These are phyloP conservation scores for Claviceps sp. DNA, from an alignment of 2,329 filamentous ascomycete species.

Conservation along the genomic window DNA sequence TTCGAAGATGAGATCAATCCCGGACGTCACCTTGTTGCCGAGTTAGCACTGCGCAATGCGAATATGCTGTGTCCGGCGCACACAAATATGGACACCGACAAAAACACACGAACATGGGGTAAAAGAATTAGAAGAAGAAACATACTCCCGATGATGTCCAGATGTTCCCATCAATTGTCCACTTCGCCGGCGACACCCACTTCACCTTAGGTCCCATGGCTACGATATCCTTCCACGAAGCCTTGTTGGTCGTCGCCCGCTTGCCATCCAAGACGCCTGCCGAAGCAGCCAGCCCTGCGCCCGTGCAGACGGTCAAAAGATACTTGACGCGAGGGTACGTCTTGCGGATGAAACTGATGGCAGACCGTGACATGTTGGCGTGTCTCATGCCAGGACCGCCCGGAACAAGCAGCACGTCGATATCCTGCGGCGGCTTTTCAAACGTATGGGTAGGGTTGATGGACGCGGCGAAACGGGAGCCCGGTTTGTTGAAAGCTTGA, in stretches of 20 bases:
- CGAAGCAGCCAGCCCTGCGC: constrained; percentile 40
- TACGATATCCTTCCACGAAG: constrained; percentile 33
- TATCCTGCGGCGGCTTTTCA: constrained; percentile 29
- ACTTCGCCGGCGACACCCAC: constrained; percentile 48
- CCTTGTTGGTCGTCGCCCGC: constrained; percentile 53
- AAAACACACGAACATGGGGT: constrained; percentile 7
- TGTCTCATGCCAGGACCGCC: constrained; percentile 39
- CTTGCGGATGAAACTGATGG: constrained; percentile 26
- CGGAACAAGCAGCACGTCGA: constrained; percentile 46
- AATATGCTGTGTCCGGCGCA: background rate
- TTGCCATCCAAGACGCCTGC: constrained; percentile 46
- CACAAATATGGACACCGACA: background rate
- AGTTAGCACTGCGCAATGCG: background rate
- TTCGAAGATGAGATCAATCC: constrained; percentile 9
- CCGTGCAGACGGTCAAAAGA: constrained; percentile 54
- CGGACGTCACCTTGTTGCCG: constrained; percentile 5
- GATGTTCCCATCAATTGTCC: constrained; percentile 50
- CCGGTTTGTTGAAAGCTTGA: constrained; percentile 4
- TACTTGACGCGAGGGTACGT: constrained; percentile 35
- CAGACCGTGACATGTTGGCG: constrained; percentile 14
- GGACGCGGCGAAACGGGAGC: constrained; percentile 18
- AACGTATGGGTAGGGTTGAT: constrained; percentile 37
- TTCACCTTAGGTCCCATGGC: constrained; percentile 32
- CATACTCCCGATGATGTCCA: constrained; percentile 48
- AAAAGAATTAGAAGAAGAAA: background rate